Conservation (phyloP, 768 basidiomycete genomes). For the Cystobasidium onofrii region DNA sequence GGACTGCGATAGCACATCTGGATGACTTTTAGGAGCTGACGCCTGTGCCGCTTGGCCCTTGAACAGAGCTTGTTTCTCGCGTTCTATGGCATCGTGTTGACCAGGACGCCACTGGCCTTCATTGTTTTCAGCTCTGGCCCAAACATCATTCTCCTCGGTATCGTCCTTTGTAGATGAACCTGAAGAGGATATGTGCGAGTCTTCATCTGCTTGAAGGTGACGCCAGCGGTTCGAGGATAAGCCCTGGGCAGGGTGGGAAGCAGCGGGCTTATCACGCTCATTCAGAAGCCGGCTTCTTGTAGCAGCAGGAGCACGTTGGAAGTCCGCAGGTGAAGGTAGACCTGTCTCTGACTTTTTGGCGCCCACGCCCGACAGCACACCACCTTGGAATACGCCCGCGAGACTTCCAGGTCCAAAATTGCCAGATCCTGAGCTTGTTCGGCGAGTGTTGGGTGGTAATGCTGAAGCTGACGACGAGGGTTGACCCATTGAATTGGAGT, state of each 20-base stretch:
- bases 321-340: background rate
- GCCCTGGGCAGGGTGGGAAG: background rate
- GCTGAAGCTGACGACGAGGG: background rate
- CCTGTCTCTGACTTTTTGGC: background rate
- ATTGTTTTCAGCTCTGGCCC: background rate
- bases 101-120: background rate
- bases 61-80: background rate
- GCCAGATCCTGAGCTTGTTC: background rate
- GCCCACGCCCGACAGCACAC: conserved; percentile 17
- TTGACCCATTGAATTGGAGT: background rate
- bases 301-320: background rate
- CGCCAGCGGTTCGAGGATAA: conserved; percentile 18
- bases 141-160: background rate
- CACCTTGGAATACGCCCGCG: conserved; percentile 17
- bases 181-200: conserved; percentile 1
- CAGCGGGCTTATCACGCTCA: conserved; percentile 2
- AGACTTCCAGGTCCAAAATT: conserved; percentile 3
- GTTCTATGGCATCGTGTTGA: background rate
- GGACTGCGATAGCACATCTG: background rate
- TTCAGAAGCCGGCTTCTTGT: background rate
- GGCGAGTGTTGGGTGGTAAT: background rate
- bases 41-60: background rate
- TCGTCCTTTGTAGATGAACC: conserved; percentile 11
- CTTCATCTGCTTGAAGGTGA: conserved; percentile 30
- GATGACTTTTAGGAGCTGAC: background rate